Evolutionary conservation across 73 alveolate genomes (phyloP).

Genomic region (Blepharisma stoltei): DNA sequence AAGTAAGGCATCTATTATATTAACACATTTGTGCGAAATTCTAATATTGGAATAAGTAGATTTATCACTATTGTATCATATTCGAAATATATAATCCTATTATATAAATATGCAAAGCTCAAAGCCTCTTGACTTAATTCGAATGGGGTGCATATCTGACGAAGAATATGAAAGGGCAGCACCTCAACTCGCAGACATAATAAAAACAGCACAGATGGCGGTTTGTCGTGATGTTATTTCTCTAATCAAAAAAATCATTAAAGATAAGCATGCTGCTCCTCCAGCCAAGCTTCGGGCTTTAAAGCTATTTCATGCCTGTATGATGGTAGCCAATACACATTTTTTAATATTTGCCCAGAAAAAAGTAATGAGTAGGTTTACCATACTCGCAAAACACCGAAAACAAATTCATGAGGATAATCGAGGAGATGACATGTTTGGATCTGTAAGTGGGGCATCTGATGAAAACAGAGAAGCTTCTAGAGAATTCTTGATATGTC

Average conservation of each 20-base stretch:
- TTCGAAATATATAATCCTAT: too few species aligned
- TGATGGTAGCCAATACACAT: neutral
- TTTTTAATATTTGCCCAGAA: neutral
- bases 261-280: neutral
- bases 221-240: neutral
- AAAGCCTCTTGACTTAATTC: neutral
- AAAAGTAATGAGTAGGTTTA: neutral
- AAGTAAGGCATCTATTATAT: too few species aligned
- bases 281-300: neutral
- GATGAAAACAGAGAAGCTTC: neutral
- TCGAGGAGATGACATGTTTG: neutral
- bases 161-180: neutral
- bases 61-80: too few species aligned
- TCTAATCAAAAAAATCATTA: conserved; percentile 1
- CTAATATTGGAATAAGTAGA: too few species aligned
- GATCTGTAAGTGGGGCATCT: neutral
- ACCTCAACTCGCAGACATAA: neutral
- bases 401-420: neutral
- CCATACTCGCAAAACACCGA: neutral
- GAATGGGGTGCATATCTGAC: neutral
- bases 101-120: too few species aligned
- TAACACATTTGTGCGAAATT: too few species aligned
- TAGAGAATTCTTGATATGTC: neutral
- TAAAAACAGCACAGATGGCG: neutral
- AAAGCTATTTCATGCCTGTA: conserved; percentile 1